phyloP scores from a whole-genome alignment of 768 basidiomycete genomes.

The Leccinum boreale region DNA sequence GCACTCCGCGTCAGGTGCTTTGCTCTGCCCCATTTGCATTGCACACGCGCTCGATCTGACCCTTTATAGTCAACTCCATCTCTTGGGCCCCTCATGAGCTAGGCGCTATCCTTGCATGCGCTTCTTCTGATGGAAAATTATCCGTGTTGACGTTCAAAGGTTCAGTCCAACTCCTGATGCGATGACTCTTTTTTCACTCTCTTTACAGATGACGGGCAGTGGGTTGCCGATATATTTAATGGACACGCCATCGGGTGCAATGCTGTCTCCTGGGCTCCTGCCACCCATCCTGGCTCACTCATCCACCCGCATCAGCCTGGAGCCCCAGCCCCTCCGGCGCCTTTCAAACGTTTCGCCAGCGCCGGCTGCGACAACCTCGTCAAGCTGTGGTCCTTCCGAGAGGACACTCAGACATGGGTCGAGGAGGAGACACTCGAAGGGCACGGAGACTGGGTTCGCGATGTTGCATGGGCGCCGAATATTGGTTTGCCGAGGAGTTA shows the following conservation, averaged over 20 bases:
- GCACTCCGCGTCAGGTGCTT: constrained; percentile 87
- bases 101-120: constrained; percentile 94
- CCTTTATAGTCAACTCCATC: constrained; percentile 81
- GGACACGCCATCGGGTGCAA: constrained; percentile 97
- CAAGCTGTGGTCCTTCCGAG: constrained; percentile 89
- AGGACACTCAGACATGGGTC: constrained; percentile 83
- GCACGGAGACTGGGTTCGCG: constrained; percentile 96
- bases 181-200: background rate
- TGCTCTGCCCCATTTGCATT: constrained; percentile 2
- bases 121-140: constrained; percentile 94
- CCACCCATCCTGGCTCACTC: constrained; percentile 80
- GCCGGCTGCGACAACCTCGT: constrained; percentile 97
- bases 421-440: constrained; percentile 90
- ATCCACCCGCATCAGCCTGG: constrained; percentile 62
- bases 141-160: constrained; percentile 98
- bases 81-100: constrained; percentile 98
- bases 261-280: constrained; percentile 97
- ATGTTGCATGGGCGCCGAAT: constrained; percentile 99
- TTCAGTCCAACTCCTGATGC: constrained; percentile 36
- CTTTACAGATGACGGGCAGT: constrained; percentile 87
- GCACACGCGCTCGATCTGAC: constrained; percentile 1
- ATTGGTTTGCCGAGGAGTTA: constrained; percentile 93
- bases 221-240: constrained; percentile 92
- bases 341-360: constrained; percentile 89
- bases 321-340: constrained; percentile 37